phyloP scores from a whole-genome alignment of 116 monocot species.

The Trichopus zeylanicus region DNA sequence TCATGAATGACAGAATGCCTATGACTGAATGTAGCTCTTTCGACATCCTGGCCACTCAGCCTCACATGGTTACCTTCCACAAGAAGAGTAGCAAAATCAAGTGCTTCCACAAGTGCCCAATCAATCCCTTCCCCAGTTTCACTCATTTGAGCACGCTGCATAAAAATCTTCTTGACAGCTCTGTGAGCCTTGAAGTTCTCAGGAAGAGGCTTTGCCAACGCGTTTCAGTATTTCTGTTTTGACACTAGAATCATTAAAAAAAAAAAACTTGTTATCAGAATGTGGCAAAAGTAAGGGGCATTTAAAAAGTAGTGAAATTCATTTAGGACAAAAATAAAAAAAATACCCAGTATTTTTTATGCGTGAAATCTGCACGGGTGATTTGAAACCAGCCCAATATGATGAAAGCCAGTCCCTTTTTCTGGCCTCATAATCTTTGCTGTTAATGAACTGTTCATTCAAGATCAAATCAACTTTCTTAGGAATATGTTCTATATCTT shows the following conservation, averaged over 20 bases:
- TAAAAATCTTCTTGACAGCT: background rate
- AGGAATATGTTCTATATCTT: background rate
- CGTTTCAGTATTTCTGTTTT: background rate
- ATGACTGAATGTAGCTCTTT: slow-evolving; percentile 1
- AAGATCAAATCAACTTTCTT: background rate
- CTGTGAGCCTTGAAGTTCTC: background rate
- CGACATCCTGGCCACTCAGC: slow-evolving; percentile 1
- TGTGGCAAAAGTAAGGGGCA: background rate
- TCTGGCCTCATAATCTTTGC: background rate
- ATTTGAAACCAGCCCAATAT: slow-evolving; percentile 2
- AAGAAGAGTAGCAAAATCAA: background rate
- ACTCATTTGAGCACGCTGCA: background rate
- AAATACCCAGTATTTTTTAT: background rate
- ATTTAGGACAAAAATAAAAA: background rate
- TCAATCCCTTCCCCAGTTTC: background rate
- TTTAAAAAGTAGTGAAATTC: background rate
- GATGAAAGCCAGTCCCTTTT: background rate
- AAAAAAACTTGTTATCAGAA: background rate
- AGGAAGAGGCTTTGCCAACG: background rate
- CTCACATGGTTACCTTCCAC: background rate
- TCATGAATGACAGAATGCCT: background rate
- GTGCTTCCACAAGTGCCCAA: background rate
- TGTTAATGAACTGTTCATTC: slow-evolving; percentile 1
- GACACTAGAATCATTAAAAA: slow-evolving; percentile 1
- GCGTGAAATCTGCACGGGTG: background rate